Evolutionary conservation across 768 basidiomycete species (phyloP).

Genomic region (Infundibulicybe gibba): DNA sequence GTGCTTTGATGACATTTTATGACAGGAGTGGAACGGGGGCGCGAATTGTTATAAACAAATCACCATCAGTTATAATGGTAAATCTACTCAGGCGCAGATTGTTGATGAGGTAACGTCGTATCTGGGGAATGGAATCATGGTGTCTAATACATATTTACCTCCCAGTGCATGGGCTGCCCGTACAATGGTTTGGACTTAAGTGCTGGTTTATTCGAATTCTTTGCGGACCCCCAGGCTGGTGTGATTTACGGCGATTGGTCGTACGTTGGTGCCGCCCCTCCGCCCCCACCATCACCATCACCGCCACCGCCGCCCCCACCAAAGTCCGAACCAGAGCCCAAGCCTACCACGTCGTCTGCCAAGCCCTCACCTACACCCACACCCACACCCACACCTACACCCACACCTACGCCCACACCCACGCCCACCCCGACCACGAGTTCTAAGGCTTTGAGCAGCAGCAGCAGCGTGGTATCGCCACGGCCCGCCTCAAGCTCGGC

Average conservation of each 20-base stretch:
- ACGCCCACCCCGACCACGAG: conserved; percentile 11
- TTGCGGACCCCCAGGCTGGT: conserved; percentile 29
- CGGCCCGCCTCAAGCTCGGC: neutral
- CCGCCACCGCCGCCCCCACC: conserved; percentile 8
- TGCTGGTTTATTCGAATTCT: conserved; percentile 37
- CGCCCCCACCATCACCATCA: conserved; percentile 12
- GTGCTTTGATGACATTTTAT: neutral
- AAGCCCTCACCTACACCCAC: conserved; percentile 16
- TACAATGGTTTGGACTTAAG: conserved; percentile 45
- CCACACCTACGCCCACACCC: no score
- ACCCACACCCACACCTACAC: no score
- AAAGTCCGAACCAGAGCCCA: neutral
- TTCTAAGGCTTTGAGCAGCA: conserved; percentile 2
- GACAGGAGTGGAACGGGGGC: conserved; percentile 36
- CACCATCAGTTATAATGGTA: conserved; percentile 34
- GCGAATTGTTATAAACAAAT: conserved; percentile 41
- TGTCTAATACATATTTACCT: neutral
- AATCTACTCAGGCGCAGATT: conserved; percentile 36
- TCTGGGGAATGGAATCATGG: neutral
- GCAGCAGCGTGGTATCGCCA: conserved; percentile 1
- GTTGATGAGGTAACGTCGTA: conserved; percentile 30
- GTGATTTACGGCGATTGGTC: conserved; percentile 37
- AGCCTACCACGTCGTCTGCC: no score
- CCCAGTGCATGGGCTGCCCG: conserved; percentile 36
- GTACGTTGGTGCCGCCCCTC: conserved; percentile 20